Base-by-base conservation (phyloP, 768 basidiomycete species). In the Leccinum barrowsii region DNA sequence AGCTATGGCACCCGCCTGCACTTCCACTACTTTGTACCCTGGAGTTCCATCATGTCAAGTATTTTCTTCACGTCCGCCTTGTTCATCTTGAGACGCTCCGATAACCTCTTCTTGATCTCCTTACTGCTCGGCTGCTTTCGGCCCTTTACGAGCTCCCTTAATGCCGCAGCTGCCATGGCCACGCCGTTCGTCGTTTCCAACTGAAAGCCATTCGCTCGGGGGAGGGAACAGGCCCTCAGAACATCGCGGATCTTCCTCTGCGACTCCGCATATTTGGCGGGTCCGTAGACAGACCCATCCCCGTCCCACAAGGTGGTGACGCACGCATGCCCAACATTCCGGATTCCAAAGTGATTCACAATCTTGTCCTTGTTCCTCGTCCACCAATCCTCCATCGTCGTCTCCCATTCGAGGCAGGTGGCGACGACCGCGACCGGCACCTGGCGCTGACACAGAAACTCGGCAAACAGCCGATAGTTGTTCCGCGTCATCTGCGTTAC, bases 341-440 rank as follows among this genome's bases (percentile, higher is more conserved):
- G 19, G 44, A 71, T 62, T 1, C 61, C 62, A 28, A 52, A 57
- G 1, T 7, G 12, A 10, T 44, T 24, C 7, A 70, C 59, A 8
- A 13, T 21, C 0, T 6, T 13, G 0, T 8, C 7, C 28, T 62
- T 11, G 30, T 70, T 67, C 48, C 58, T 59, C 11, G 12, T 26
- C 49, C 49, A 50, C 49, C 49, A 50, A 3, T 30, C 49, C 11
- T 50, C 49, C 49, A 50, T 30, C 24, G 10, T 10, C n/a, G 15
- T 0, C 49, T 50, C 28, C 10, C 10, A 0, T 19, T 50, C 49
- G n/a, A 50, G 67, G 19, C 74, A 70, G 2, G 75, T 77, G 44
- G 76, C 60, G 5, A 73, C 70, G 10, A 78, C 56, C 0, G 73
- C 66, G 5, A 73, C 66, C 1, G 77, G 76, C 4, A 77, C 77